Evolutionary conservation across 495 filamentous ascomycete genomes (phyloP), one percentile per base, ranked within the genome.

Genomic region (Sordaria brevicollis): DNA sequence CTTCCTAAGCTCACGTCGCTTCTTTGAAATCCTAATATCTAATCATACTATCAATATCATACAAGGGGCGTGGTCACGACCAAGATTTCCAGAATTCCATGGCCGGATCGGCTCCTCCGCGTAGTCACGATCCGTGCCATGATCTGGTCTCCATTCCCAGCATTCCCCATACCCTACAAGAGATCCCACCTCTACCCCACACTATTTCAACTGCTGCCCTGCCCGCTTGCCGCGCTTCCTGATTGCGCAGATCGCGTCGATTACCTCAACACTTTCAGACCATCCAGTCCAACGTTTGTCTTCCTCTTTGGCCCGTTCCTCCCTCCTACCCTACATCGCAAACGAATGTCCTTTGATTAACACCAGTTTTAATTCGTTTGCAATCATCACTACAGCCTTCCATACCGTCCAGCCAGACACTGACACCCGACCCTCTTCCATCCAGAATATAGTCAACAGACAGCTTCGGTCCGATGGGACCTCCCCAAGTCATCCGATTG

Each of bases 401-500:
- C 49, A 57, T 57, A 21, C 25, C 7, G 2, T 1, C 2, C 31
- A 29, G 21, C 49, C 1, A 57, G 17, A 4, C 2, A 31, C 49
- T 57, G 25, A 57, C 21, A 57, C 31, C 11, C 10, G 5, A 13
- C 6, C 49, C 21, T 57, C 49, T 57, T 57, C 21, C 25, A 57
- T 57, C 49, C 13, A 57, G 49, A 57, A 6, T 1, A n/a, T n/a
- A n/a, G n/a, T n/a, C n/a, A n/a, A n/a, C 21, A 29, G 43, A 54
- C 43, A 31, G 5, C 1, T 31, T 57, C 29, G 35, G 31, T 36
- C 33, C 71, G 39, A 84, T 85, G 83, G 72, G 74, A 8, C 81
- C 79, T 9, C 79, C 79, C 11, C 79, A 82, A 39, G 67, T 76
- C 49, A 75, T 91, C 67, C 84, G 92, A 78, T 83, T 97, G 67